phyloP scores from a whole-genome alignment of 108 stramenopile species.

The Nitzschia sp. region DNA sequence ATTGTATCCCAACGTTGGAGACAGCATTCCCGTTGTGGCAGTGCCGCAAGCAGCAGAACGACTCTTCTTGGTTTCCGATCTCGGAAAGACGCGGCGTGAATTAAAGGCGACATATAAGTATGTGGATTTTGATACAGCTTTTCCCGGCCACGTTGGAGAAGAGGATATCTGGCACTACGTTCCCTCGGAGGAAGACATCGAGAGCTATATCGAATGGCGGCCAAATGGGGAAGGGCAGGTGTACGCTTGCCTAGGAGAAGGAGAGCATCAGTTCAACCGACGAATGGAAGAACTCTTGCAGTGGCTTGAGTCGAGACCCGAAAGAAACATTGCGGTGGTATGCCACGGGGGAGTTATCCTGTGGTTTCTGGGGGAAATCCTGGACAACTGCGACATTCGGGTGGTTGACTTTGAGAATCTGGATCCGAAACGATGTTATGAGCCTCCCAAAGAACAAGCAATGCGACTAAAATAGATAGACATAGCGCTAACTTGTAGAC shows the following conservation, averaged over 20 bases:
- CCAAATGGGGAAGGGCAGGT: slow-evolving; percentile 49
- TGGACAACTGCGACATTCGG: slow-evolving; percentile 57
- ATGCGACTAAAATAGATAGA: not conserved
- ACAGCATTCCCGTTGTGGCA: slow-evolving; percentile 36
- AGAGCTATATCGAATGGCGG: slow-evolving; percentile 55
- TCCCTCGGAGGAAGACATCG: slow-evolving; percentile 12
- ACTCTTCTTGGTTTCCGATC: slow-evolving; percentile 57
- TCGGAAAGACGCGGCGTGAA: slow-evolving; percentile 33
- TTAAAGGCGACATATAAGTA: slow-evolving; percentile 29
- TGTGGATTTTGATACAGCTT: slow-evolving; percentile 47
- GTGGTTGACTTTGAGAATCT: slow-evolving; percentile 33
- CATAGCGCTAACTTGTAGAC: not conserved
- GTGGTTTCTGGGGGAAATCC: slow-evolving; percentile 46
- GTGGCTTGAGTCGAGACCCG: slow-evolving; percentile 38
- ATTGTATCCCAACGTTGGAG: slow-evolving; percentile 25
- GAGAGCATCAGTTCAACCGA: slow-evolving; percentile 41
- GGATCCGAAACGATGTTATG: slow-evolving; percentile 12
- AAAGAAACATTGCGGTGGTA: slow-evolving; percentile 50
- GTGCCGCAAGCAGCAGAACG: slow-evolving; percentile 56
- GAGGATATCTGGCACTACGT: slow-evolving; percentile 27
- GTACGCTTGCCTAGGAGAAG: slow-evolving; percentile 62
- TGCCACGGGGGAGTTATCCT: slow-evolving; percentile 69
- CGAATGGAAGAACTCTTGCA: slow-evolving; percentile 51
- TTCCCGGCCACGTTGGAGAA: slow-evolving; percentile 7
- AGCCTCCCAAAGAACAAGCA: not conserved